phyloP scores from a whole-genome alignment of 331 rosid genomes.

The Spiraea crenata region DNA sequence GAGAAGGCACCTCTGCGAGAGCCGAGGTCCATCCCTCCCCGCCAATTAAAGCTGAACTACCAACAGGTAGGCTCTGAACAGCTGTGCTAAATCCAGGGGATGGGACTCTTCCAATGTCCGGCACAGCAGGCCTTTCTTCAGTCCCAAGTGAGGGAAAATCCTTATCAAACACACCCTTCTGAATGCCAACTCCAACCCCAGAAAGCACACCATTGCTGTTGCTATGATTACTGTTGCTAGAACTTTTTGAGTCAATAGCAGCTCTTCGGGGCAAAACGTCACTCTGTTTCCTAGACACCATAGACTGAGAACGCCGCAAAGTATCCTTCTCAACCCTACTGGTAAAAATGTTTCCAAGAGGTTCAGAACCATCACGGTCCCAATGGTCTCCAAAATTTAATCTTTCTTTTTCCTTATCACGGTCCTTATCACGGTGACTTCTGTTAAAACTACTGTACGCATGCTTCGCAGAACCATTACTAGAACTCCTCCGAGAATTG shows the following conservation, averaged over 20 bases:
- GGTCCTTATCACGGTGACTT: constrained; percentile 93
- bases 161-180: constrained; percentile 83
- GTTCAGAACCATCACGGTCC: constrained; percentile 73
- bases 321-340: constrained; percentile 78
- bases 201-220: constrained; percentile 59
- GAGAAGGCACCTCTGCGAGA: constrained; percentile 73
- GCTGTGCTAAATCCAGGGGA: constrained; percentile 80
- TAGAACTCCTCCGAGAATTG: constrained; percentile 69
- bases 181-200: constrained; percentile 54
- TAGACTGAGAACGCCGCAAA: constrained; percentile 75
- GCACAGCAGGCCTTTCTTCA: constrained; percentile 70
- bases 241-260: constrained; percentile 49
- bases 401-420: constrained; percentile 93
- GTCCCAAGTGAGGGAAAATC: constrained; percentile 93
- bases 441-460: constrained; percentile 93
- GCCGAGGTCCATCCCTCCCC: constrained; percentile 99
- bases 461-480: constrained; percentile 89
- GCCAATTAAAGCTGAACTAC: constrained; percentile 78
- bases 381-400: constrained; percentile 60
- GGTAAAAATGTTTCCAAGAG: constrained; percentile 53
- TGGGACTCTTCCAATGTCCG: constrained; percentile 76
- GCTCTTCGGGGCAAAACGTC: constrained; percentile 54
- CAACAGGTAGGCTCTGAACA: constrained; percentile 73
- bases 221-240: constrained; percentile 42
- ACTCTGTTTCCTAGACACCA: constrained; percentile 75